Percentiles rank a stretch among this genome's conserved stretches.
These are phyloP conservation scores for Entomortierella chlamydospora DNA, from an alignment of 192 early-diverging fungal genomes.

Conservation along the genomic window DNA sequence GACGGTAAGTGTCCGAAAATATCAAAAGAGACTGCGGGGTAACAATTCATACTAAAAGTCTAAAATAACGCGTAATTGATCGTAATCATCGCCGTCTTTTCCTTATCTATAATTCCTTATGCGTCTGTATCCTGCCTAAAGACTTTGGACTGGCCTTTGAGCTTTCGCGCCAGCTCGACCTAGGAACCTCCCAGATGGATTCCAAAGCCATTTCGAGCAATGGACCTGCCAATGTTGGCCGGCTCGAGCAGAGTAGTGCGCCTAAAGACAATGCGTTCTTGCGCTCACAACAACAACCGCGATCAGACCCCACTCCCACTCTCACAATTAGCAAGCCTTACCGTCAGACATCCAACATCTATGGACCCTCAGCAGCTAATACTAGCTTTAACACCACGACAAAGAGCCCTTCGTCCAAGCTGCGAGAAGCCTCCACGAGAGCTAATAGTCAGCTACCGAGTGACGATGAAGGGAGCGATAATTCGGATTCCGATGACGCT, in stretches of 20 bases:
- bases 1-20: constrained; percentile 12
- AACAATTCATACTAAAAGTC: too few relatives aligned
- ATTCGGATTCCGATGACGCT: constrained; percentile 3
- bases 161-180: constrained; percentile 31
- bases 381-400: background rate
- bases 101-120: background rate
- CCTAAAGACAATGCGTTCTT: constrained; percentile 47
- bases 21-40: background rate
- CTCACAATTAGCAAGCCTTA: background rate
- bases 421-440: constrained; percentile 29
- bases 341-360: background rate
- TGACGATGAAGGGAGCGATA: constrained; percentile 35
- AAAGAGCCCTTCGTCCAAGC: background rate
- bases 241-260: constrained; percentile 24
- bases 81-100: background rate
- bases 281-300: background rate
- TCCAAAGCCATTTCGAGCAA: background rate
- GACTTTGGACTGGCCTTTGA: constrained; percentile 31
- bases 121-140: too few relatives aligned
- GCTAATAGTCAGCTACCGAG: constrained; percentile 41
- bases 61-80: too few relatives aligned
- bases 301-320: too few relatives aligned
- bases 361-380: background rate
- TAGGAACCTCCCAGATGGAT: background rate
- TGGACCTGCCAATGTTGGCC: constrained; percentile 6